Evolutionary conservation across 1,139 yeast genomes (phyloP).

Genomic region (Suhomyces ambrosiae): DNA sequence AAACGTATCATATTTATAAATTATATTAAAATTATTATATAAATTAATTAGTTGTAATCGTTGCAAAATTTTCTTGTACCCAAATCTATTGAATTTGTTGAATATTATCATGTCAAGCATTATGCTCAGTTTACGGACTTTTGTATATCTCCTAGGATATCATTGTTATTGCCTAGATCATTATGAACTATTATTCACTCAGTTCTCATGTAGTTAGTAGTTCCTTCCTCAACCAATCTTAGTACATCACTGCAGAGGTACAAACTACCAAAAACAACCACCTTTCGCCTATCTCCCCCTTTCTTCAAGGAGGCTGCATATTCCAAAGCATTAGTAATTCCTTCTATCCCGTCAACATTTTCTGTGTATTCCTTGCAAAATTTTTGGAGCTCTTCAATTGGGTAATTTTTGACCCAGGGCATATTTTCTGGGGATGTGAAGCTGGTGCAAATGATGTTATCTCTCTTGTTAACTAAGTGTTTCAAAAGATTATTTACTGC

Average conservation of each 20-base stretch:
- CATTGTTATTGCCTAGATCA: too few relatives aligned
- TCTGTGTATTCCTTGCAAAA: conserved; percentile 30
- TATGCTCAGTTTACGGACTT: too few relatives aligned
- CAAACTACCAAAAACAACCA: conserved; percentile 77
- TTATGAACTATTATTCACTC: too few relatives aligned
- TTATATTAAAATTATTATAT: too few relatives aligned
- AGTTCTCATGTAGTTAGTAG: background rate
- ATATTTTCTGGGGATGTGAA: conserved; percentile 78
- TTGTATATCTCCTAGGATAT: too few relatives aligned
- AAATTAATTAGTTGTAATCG: too few relatives aligned
- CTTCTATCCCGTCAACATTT: conserved; percentile 11
- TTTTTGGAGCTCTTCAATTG: conserved; percentile 37
- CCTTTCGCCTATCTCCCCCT: conserved; percentile 31
- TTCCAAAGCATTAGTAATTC: conserved; percentile 27
- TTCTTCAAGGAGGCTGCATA: conserved; percentile 19
- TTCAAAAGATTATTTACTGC: conserved; percentile 53
- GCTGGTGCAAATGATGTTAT: conserved; percentile 59
- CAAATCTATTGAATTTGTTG: too few relatives aligned
- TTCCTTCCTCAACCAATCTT: conserved; percentile 24
- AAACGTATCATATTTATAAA: too few relatives aligned
- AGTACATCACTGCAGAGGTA: conserved; percentile 74
- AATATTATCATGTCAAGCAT: too few relatives aligned
- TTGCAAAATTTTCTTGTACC: too few relatives aligned
- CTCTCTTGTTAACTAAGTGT: conserved; percentile 52
- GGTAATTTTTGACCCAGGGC: conserved; percentile 82